Evolutionary conservation across 2,329 filamentous ascomycete species (phyloP).

Genomic region (Ophiostoma ulmi): DNA sequence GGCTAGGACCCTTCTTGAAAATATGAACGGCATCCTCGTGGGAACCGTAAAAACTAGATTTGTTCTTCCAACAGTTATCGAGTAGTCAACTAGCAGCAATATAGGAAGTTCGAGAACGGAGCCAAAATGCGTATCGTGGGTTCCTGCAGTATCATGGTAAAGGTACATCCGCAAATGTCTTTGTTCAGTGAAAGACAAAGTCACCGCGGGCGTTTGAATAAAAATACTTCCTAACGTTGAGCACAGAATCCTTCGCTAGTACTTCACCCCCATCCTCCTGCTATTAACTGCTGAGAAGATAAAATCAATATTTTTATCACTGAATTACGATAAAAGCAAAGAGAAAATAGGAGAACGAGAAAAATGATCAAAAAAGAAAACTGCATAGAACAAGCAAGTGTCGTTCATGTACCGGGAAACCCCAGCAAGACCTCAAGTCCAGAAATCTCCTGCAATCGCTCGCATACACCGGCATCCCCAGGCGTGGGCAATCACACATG

Average conservation of each 20-base stretch:
- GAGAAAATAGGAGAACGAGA: background rate
- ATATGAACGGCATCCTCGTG: background rate
- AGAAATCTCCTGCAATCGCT: background rate
- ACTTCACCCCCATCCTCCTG: background rate
- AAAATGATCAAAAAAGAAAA: background rate
- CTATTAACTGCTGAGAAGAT: background rate
- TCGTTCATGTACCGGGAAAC: slow-evolving; percentile 5
- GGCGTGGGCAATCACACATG: background rate
- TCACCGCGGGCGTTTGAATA: background rate
- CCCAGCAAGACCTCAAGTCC: background rate
- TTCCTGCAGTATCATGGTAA: background rate
- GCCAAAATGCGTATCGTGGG: background rate
- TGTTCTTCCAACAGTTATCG: background rate
- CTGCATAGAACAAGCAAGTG: background rate
- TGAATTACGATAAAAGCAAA: background rate
- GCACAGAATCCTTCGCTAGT: background rate
- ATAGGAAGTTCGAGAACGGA: background rate
- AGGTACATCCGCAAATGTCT: background rate
- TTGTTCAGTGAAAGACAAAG: background rate
- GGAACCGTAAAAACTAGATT: background rate
- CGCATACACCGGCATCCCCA: slow-evolving; percentile 9
- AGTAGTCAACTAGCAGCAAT: background rate
- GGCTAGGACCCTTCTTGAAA: background rate
- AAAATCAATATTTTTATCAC: background rate
- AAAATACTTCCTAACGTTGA: background rate